Evolutionary conservation across 305 asterid species (phyloP), one percentile per base, ranked within the genome.

Genomic region (Fraxinus xanthoxyloides): DNA sequence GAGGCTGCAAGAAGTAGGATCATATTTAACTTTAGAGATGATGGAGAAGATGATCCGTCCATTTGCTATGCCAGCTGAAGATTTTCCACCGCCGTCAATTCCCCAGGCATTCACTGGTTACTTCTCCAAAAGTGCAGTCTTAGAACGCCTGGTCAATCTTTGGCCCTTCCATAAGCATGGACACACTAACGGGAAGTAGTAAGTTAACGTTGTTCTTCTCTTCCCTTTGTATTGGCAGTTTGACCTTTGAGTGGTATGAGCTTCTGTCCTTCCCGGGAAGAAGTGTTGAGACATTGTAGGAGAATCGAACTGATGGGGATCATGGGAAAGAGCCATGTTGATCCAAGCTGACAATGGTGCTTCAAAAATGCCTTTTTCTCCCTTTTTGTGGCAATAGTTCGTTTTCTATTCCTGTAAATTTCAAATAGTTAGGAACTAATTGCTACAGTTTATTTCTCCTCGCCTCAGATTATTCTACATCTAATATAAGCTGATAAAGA

Each of bases 31-130:
- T 1, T 77, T 93, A 61, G 97, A 89, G 86, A 93, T 79, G 92
- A 89, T 94, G 98, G 99, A 96, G 89, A 92, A 88, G 83, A 89
- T 96, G 98, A 83, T 93, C 17, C 97, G 91, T 24, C 90, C 94
- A 26, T 96, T 92, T 78, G 98, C 98, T 43, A 95, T 95, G 98
- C 98, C 98, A 5, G 98, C 97, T 0, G 98, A 95, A 87, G 98
- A 95, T 84, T 95, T 95, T 79, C 98, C 98, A 26, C 98, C 98
- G 6, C 93, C 98, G 10, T 59, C 97, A 7, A 84, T 79, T 63
- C 98, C 98, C 43, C 98, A 94, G 83, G 97, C 94, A 78, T 95
- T 95, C 82, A 85, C 98, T 0, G 98, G 99, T 82, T 92, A 94
- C 87, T 96, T 96, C 90, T 92, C 98, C 26, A 96, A 94, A 82